These are phyloP conservation scores for Nicotiana rustica DNA, from an alignment of 305 asterid species.

Conservation along the genomic window DNA sequence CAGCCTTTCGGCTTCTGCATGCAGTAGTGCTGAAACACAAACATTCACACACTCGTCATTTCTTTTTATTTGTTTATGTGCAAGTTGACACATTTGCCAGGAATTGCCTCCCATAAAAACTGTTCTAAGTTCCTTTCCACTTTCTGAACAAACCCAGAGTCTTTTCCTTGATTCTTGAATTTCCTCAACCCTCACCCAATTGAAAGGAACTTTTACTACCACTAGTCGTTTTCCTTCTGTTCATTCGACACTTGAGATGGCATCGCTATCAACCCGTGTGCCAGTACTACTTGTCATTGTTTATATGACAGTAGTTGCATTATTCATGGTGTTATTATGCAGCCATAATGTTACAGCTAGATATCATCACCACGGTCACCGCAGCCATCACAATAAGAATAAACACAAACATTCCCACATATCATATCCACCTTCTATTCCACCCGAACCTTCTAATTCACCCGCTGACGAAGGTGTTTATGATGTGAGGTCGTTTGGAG, in stretches of 20 bases:
- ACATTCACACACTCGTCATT: neutral
- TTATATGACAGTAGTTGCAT: constrained; percentile 21
- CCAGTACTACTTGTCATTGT: constrained; percentile 2
- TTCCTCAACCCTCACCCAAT: neutral
- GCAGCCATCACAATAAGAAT: constrained; percentile 42
- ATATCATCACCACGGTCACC: constrained; percentile 47
- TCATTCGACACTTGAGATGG: constrained; percentile 9
- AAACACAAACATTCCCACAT: constrained; percentile 35
- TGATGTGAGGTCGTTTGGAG: constrained; percentile 64
- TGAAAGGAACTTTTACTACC: constrained; percentile 5
- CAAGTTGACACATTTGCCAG: constrained; percentile 32
- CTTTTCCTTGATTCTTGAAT: constrained; percentile 11
- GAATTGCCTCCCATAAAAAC: neutral
- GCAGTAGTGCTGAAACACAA: constrained; percentile 27
- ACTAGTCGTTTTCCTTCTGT: constrained; percentile 3
- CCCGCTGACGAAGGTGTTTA: constrained; percentile 41
- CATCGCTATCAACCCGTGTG: constrained; percentile 25
- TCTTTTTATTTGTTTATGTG: constrained; percentile 4
- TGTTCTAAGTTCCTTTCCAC: constrained; percentile 7
- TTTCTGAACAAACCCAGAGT: constrained; percentile 24
- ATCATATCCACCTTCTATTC: constrained; percentile 43
- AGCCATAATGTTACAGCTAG: constrained; percentile 46
- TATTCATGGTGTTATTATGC: neutral
- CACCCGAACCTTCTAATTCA: constrained; percentile 46
- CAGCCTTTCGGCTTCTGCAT: constrained; percentile 34